Evolutionary conservation across 495 filamentous ascomycete genomes (phyloP).

Genomic region (Aspergillus affinis): DNA sequence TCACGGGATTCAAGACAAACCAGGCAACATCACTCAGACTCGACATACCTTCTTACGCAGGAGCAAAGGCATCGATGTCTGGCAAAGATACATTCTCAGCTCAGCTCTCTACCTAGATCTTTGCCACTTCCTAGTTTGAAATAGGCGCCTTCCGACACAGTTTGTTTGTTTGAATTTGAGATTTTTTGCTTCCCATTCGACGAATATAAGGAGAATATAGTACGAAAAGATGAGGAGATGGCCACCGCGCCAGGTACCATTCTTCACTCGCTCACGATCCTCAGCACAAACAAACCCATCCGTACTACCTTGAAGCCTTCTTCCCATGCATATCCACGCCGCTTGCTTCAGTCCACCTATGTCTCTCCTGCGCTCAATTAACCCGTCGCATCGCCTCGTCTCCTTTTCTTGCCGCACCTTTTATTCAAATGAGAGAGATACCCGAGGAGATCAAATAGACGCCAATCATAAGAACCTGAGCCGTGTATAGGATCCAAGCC

Average conservation of each 20-base stretch:
- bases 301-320: constrained; percentile 26
- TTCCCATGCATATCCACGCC: constrained; percentile 26
- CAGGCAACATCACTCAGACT: neutral
- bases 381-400: constrained; percentile 28
- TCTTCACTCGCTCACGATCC: constrained; percentile 17
- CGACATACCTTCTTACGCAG: neutral
- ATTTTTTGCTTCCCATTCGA: constrained; percentile 22
- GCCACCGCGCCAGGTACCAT: constrained; percentile 24
- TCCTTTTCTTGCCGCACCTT: constrained; percentile 30
- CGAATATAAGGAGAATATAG: constrained; percentile 24
- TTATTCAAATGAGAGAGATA: constrained; percentile 31
- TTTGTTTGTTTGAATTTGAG: neutral
- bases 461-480: constrained; percentile 47
- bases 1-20: neutral
- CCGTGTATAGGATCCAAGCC: constrained; percentile 32
- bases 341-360: constrained; percentile 25
- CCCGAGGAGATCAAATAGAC: constrained; percentile 43
- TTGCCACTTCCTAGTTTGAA: too few relatives aligned
- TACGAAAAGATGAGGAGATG: constrained; percentile 26
- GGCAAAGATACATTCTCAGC: neutral
- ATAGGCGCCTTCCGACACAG: too few relatives aligned
- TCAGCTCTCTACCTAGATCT: too few relatives aligned
- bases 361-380: constrained; percentile 24
- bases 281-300: constrained; percentile 29
- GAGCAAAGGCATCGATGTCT: neutral